Percentiles rank a stretch among this genome's conserved stretches.
Evolutionary conservation across 1,139 yeast species (phyloP).

Genomic region (Lodderomyces orthopsilosis): DNA sequence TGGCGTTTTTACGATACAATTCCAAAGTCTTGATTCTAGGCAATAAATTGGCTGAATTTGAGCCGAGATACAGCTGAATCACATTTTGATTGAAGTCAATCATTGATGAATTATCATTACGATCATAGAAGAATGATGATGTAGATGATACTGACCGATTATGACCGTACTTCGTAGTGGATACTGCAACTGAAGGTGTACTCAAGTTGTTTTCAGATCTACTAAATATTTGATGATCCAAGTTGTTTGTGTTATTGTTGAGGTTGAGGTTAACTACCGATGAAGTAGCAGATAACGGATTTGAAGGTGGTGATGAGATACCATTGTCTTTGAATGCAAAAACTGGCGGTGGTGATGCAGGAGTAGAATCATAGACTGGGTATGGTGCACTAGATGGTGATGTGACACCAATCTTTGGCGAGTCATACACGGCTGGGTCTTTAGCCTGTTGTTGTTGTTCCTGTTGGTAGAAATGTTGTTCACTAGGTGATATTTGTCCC

Average conservation of each 20-base stretch:
- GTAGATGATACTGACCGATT: constrained; percentile 40
- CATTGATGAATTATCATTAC: constrained; percentile 34
- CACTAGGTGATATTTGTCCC: constrained; percentile 9
- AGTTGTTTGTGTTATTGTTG: constrained; percentile 7
- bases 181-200: constrained; percentile 16
- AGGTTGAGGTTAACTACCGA: constrained; percentile 39
- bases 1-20: constrained; percentile 81
- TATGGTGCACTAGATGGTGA: constrained; percentile 14
- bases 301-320: constrained; percentile 28
- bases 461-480: neutral
- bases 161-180: constrained; percentile 22
- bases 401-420: constrained; percentile 5
- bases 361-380: constrained; percentile 19
- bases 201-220: constrained; percentile 31
- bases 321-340: constrained; percentile 16
- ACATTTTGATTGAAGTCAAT: constrained; percentile 43
- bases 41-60: constrained; percentile 49
- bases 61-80: constrained; percentile 53
- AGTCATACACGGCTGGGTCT: constrained; percentile 6
- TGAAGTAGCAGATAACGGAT: constrained; percentile 36
- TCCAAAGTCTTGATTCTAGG: constrained; percentile 87
- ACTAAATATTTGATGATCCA: constrained; percentile 18
- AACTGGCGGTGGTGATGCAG: constrained; percentile 21
- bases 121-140: constrained; percentile 36
- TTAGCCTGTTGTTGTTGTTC: constrained; percentile 5